These are phyloP conservation scores for Rhizophagus clarus DNA, from an alignment of 192 early-diverging fungal species.

Conservation along the genomic window DNA sequence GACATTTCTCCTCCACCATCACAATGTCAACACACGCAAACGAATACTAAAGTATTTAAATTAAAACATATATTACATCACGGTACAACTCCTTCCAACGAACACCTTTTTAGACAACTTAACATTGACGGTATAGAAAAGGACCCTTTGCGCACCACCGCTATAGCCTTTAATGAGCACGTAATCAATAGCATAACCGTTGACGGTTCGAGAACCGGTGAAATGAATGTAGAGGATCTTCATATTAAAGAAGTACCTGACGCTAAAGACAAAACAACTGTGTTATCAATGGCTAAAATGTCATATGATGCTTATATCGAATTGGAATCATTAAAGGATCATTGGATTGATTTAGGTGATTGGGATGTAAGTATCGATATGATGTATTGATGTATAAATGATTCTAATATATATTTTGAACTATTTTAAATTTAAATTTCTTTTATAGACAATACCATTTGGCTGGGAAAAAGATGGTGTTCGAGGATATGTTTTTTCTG, in stretches of 20 bases:
- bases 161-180: background rate
- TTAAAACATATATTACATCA: slow-evolving; percentile 8
- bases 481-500: slow-evolving; percentile 85
- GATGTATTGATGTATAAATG: too few species aligned
- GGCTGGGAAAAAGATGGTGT: slow-evolving; percentile 69
- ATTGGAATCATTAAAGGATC: slow-evolving; percentile 44
- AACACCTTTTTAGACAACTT: background rate
- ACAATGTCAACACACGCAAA: background rate
- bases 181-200: background rate
- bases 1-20: background rate
- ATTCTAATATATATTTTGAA: background rate
- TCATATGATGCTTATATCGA: slow-evolving; percentile 80
- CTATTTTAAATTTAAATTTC: background rate
- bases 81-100: background rate
- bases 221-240: background rate
- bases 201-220: background rate
- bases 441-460: slow-evolving; percentile 42
- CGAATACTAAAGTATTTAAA: background rate
- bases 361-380: slow-evolving; percentile 52
- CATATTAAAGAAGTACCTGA: slow-evolving; percentile 57
- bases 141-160: background rate
- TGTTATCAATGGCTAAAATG: slow-evolving; percentile 77
- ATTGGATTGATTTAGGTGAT: slow-evolving; percentile 65
- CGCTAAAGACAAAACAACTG: slow-evolving; percentile 64
- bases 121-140: background rate